Conservation (phyloP, 2,329 filamentous ascomycete genomes). For the Phyllosticta capitalensis region DNA sequence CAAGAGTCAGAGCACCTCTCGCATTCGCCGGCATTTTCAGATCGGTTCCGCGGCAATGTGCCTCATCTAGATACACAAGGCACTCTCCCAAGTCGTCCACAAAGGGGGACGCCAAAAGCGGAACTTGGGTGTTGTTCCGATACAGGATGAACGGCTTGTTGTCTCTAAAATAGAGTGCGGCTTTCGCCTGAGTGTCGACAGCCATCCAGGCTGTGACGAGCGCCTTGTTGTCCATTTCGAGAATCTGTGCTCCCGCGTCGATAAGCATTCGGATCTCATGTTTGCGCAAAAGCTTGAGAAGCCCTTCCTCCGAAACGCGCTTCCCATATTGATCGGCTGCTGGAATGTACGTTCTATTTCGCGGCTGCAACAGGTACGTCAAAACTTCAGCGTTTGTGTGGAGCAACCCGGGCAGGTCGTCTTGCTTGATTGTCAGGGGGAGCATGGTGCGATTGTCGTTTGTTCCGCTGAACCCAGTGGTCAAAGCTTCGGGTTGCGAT, state of each 20-base stretch:
- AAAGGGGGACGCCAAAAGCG: slow-evolving; percentile 46
- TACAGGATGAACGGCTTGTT: slow-evolving; percentile 40
- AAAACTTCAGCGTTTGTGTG: slow-evolving; percentile 58
- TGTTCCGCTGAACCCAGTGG: slow-evolving; percentile 64
- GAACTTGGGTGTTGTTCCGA: slow-evolving; percentile 27
- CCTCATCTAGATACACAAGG: slow-evolving; percentile 52
- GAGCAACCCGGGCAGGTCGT: slow-evolving; percentile 45
- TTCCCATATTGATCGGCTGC: slow-evolving; percentile 21
- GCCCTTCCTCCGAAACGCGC: slow-evolving; percentile 35
- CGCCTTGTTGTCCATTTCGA: slow-evolving; percentile 49
- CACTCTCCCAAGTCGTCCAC: slow-evolving; percentile 43
- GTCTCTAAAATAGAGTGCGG: slow-evolving; percentile 46
- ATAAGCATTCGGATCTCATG: slow-evolving; percentile 46
- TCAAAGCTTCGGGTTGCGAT: slow-evolving; percentile 25
- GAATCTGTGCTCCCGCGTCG: slow-evolving; percentile 54
- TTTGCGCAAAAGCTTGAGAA: slow-evolving; percentile 34
- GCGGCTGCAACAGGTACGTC: slow-evolving; percentile 44
- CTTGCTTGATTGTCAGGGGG: slow-evolving; percentile 52
- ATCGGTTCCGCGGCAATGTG: slow-evolving; percentile 53
- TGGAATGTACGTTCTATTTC: slow-evolving; percentile 41
- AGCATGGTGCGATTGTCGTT: slow-evolving; percentile 55
- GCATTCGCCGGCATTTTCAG: slow-evolving; percentile 43
- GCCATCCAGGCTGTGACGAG: slow-evolving; percentile 45
- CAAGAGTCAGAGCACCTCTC: slow-evolving; percentile 46
- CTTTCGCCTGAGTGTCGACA: slow-evolving; percentile 35